Evolutionary conservation across 1,284 basidiomycete genomes (phyloP).

Genomic region (Leccinum subrobustum): DNA sequence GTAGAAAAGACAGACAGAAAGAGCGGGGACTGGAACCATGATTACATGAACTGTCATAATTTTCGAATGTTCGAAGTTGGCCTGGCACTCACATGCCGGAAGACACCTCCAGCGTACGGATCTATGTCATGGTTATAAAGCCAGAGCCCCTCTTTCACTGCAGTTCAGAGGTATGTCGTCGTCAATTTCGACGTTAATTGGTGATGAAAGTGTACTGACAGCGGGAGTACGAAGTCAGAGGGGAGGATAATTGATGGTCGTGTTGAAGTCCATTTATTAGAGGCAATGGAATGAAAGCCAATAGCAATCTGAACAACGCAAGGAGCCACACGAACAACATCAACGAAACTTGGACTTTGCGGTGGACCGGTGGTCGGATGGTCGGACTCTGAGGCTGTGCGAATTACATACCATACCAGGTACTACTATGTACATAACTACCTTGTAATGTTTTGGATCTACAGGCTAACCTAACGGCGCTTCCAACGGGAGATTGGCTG

Average conservation of each 20-base stretch:
- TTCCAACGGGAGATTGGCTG: neutral
- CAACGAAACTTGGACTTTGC: neutral
- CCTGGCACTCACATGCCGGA: conserved; percentile 70
- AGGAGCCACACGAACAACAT: conserved; percentile 36
- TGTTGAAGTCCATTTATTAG: conserved; percentile 44
- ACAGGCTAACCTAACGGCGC: too few species aligned
- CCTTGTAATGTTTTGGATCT: too few species aligned
- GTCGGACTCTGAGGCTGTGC: neutral
- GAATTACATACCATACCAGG: conserved; percentile 6
- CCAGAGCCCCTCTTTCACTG: conserved; percentile 87
- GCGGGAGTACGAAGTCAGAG: conserved; percentile 71
- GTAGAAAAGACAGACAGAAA: conserved; percentile 77
- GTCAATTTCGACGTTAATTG: neutral
- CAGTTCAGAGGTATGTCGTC: neutral
- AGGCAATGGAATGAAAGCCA: conserved; percentile 49
- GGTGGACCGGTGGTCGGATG: too few species aligned
- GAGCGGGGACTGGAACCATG: conserved; percentile 67
- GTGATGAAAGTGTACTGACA: conserved; percentile 34
- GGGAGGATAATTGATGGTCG: conserved; percentile 78
- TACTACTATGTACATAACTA: neutral
- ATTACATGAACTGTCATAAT: neutral
- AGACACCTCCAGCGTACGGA: conserved; percentile 83
- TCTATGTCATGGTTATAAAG: conserved; percentile 71
- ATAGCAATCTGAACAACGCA: conserved; percentile 44
- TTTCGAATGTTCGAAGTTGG: conserved; percentile 1